phyloP scores from a whole-genome alignment of 2,329 filamentous ascomycete genomes.

The Colletotrichum eleusines region DNA sequence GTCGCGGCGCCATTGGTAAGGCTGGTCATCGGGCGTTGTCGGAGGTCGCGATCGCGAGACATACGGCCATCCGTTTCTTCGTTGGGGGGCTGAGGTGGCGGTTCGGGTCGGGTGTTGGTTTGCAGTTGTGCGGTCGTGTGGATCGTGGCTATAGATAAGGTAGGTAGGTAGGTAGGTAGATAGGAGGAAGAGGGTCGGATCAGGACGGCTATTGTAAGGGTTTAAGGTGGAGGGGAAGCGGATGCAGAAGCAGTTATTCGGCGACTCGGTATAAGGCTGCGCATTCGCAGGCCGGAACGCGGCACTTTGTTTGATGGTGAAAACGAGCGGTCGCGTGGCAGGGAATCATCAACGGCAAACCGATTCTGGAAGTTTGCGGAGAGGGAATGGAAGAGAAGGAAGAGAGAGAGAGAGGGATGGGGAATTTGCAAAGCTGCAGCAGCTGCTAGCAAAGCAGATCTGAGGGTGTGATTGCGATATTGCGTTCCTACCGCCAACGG shows the following conservation, averaged over 20 bases:
- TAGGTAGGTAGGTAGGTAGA: background rate
- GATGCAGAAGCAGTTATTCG: constrained; percentile 27
- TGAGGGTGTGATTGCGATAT: constrained; percentile 35
- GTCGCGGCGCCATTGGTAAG: constrained; percentile 49
- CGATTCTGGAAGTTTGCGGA: background rate
- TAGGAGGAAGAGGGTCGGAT: constrained; percentile 12
- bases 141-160: constrained; percentile 5
- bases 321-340: constrained; percentile 29
- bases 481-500: constrained; percentile 32
- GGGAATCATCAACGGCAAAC: constrained; percentile 13
- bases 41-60: constrained; percentile 31
- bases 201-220: constrained; percentile 23
- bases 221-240: constrained; percentile 25
- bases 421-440: constrained; percentile 26
- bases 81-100: background rate
- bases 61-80: constrained; percentile 38
- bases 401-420: constrained; percentile 3
- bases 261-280: constrained; percentile 10
- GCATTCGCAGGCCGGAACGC: constrained; percentile 10
- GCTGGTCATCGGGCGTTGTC: constrained; percentile 48
- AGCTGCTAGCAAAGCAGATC: background rate
- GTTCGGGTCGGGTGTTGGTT: constrained; percentile 14
- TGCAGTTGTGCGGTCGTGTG: constrained; percentile 15
- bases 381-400: background rate
- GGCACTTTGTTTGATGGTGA: background rate